Conservation (phyloP, 805 yeast genomes). For the Kurtzmaniella fragi region DNA sequence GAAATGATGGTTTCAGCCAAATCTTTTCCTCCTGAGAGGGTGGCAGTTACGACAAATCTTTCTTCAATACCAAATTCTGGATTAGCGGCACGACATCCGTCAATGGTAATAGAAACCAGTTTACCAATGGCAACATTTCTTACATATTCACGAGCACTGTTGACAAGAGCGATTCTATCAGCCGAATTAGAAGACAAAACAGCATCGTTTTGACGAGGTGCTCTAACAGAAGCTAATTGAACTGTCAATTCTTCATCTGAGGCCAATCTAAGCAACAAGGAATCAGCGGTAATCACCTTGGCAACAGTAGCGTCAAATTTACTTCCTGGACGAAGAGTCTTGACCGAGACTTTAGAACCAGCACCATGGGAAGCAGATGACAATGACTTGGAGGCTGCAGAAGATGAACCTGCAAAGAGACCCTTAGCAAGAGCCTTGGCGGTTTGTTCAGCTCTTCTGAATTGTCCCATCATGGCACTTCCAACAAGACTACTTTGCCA, state of each 20-base stretch:
- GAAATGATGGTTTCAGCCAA: slow-evolving; percentile 56
- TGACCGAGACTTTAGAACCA: slow-evolving; percentile 15
- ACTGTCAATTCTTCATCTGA: slow-evolving; percentile 56
- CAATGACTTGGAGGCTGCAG: slow-evolving; percentile 10
- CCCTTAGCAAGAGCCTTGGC: slow-evolving; percentile 59
- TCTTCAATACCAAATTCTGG: slow-evolving; percentile 55
- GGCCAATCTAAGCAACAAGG: slow-evolving; percentile 48
- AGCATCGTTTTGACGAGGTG: slow-evolving; percentile 63
- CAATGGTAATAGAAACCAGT: slow-evolving; percentile 54
- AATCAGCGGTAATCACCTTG: slow-evolving; percentile 64
- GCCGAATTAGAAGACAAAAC: slow-evolving; percentile 31
- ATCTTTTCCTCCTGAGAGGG: slow-evolving; percentile 48
- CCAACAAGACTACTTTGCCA: slow-evolving; percentile 76
- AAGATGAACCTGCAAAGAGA: slow-evolving; percentile 45
- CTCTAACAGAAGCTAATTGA: slow-evolving; percentile 71
- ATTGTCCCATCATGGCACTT: slow-evolving; percentile 50
- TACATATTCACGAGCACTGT: slow-evolving; percentile 69
- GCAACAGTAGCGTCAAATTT: slow-evolving; percentile 51
- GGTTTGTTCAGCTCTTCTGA: slow-evolving; percentile 60
- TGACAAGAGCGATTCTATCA: slow-evolving; percentile 48
- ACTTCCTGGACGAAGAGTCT: slow-evolving; percentile 37
- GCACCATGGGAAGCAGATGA: slow-evolving; percentile 11
- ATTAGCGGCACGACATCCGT: slow-evolving; percentile 58
- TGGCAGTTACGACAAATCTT: slow-evolving; percentile 60
- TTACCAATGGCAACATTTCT: slow-evolving; percentile 70